A percentile compares a stretch with the other conserved stretches of the same genome.
These are phyloP conservation scores for Penicillium flavigenum DNA, from an alignment of 495 filamentous ascomycete genomes.

Conservation along the genomic window DNA sequence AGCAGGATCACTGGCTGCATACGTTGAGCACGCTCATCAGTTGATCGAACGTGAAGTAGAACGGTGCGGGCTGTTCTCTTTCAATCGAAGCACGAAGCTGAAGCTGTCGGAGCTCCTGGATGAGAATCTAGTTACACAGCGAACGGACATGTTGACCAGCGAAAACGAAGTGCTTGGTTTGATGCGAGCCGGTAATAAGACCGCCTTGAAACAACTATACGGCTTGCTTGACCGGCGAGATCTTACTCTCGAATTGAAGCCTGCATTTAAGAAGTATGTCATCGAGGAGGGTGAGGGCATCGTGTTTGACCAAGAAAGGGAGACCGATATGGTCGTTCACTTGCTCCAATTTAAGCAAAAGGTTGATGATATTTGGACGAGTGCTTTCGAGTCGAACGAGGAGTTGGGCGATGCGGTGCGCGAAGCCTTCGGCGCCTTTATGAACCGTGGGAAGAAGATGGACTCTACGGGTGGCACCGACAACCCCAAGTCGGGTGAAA, in stretches of 20 bases:
- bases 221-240: slow-evolving; percentile 63
- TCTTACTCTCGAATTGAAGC: slow-evolving; percentile 62
- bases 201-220: slow-evolving; percentile 74
- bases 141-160: slow-evolving; percentile 61
- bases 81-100: slow-evolving; percentile 78
- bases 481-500: slow-evolving; percentile 92
- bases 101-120: slow-evolving; percentile 71
- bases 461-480: slow-evolving; percentile 68
- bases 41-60: slow-evolving; percentile 68
- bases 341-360: slow-evolving; percentile 79
- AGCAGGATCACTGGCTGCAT: slow-evolving; percentile 59
- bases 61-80: slow-evolving; percentile 73
- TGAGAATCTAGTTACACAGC: slow-evolving; percentile 59
- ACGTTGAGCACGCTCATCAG: slow-evolving; percentile 63
- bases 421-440: slow-evolving; percentile 82
- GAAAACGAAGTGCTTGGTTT: slow-evolving; percentile 63
- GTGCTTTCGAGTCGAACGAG: slow-evolving; percentile 72
- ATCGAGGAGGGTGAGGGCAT: slow-evolving; percentile 71
- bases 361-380: slow-evolving; percentile 69
- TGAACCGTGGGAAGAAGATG: slow-evolving; percentile 76
- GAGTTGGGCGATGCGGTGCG: slow-evolving; percentile 72
- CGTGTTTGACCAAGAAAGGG: slow-evolving; percentile 72
- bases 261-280: slow-evolving; percentile 77
- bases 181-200: slow-evolving; percentile 61
- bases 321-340: slow-evolving; percentile 82